Conservation (phyloP, 2,329 filamentous ascomycete genomes). For the Aplosporella prunicola region DNA sequence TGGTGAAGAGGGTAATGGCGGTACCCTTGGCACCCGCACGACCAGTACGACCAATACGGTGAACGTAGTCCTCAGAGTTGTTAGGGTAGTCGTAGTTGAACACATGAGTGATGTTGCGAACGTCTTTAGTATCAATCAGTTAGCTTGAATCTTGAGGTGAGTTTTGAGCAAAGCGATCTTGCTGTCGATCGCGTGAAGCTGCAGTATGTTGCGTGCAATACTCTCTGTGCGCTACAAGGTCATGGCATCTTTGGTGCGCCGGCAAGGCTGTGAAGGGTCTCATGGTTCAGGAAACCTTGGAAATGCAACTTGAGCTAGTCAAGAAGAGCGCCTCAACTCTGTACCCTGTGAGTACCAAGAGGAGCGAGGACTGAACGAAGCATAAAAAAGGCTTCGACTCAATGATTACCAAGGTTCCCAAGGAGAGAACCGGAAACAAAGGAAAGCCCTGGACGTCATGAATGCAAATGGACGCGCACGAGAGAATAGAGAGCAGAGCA, state of each 20-base stretch:
- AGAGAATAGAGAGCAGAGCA: slow-evolving; percentile 89
- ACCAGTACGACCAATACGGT: slow-evolving; percentile 59
- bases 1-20: slow-evolving; percentile 97
- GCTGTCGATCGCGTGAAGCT: slow-evolving; percentile 51
- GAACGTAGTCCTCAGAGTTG: slow-evolving; percentile 65
- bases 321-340: slow-evolving; percentile 72
- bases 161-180: slow-evolving; percentile 41
- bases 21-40: slow-evolving; percentile 81
- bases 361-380: slow-evolving; percentile 69
- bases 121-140: slow-evolving; percentile 78
- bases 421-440: slow-evolving; percentile 74
- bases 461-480: slow-evolving; percentile 66
- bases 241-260: slow-evolving; percentile 32
- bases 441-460: slow-evolving; percentile 83
- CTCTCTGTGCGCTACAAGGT: slow-evolving; percentile 45
- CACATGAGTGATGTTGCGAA: slow-evolving; percentile 99
- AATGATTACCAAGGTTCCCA: slow-evolving; percentile 81
- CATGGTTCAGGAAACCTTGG: slow-evolving; percentile 59
- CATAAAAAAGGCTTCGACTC: slow-evolving; percentile 59
- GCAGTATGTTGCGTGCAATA: slow-evolving; percentile 44
- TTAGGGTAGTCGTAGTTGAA: slow-evolving; percentile 99
- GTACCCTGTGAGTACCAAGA: slow-evolving; percentile 58
- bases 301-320: slow-evolving; percentile 67
- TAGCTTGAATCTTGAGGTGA: slow-evolving; percentile 54
- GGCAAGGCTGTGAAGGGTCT: slow-evolving; percentile 36